Conservation (phyloP, 148 eudicot genomes). For the Selenicereus undatus region DNA sequence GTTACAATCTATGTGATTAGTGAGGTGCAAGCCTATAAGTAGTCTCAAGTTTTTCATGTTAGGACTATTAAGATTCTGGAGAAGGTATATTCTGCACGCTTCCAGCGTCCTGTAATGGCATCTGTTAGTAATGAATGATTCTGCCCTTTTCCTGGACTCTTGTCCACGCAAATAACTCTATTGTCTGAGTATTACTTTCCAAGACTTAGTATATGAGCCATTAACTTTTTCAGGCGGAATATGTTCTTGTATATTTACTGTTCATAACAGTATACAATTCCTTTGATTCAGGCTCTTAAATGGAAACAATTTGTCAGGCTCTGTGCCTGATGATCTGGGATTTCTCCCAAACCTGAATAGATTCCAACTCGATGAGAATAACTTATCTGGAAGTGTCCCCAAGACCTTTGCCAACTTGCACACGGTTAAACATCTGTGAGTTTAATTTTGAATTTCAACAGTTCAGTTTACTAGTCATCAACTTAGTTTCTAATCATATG, state of each 20-base stretch:
- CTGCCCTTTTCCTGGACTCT: background rate
- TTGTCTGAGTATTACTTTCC: background rate
- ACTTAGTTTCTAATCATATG: background rate
- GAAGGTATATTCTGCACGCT: background rate
- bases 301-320: constrained; percentile 77
- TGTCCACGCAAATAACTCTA: background rate
- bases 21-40: background rate
- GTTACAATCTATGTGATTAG: background rate
- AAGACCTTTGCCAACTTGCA: constrained; percentile 62
- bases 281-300: constrained; percentile 65
- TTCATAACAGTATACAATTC: constrained; percentile 5
- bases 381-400: constrained; percentile 71
- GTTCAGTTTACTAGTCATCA: background rate
- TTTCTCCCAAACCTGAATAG: constrained; percentile 51
- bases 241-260: background rate
- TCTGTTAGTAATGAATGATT: background rate
- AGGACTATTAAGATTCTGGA: background rate
- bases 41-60: background rate
- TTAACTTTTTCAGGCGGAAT: background rate
- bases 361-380: constrained; percentile 72
- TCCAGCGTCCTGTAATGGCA: background rate
- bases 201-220: background rate
- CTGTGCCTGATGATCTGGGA: constrained; percentile 76
- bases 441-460: constrained; percentile 15
- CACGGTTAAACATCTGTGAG: constrained; percentile 67